Evolutionary conservation across 345 rosid species (phyloP), one percentile per base, ranked within the genome.

Genomic region (Rhizophora mangle): DNA sequence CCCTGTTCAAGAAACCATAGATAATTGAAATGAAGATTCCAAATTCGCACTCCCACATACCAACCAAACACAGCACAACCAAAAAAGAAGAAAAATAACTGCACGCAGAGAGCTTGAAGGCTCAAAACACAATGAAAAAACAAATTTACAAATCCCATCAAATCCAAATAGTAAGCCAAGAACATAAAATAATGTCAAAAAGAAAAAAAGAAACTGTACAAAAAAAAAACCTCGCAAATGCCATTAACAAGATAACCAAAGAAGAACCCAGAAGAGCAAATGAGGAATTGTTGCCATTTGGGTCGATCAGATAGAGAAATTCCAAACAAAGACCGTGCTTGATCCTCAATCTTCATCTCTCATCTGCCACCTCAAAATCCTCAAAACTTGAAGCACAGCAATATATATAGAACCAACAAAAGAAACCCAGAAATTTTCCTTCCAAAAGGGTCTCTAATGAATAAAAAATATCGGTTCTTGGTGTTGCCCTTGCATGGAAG

Each of bases 201-300:
- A n/a, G 24, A 15, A 13, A 22, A 16, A 21, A 18, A 4, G 18
- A 3, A 31, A 47, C 0, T 31, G 24, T 24, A 24, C 24, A 18
- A 20, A 54, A 31, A 66, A 47, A 77, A 20, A 75, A 92, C 97
- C 99, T 95, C 99, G 13, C 96, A 94, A 70, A 94, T 67, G 81
- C 98, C 98, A 78, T 91, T 94, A 68, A 91, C 87, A 69, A 94
- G 97, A 72, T 94, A 89, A 63, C 97, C 95, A 55, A 94, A 91
- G 96, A 91, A 94, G 83, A 94, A 91, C 22, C 97, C 96, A 75
- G 97, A 88, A 65, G 97, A 88, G 73, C 95, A 91, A 30, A 94
- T 85, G 43, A 94, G 87, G 79, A 94, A 91, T 62, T 88, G 97
- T 51, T 91, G 83, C 96, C 96, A 91, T 72, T 68, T 81, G 19